Conservation (phyloP, 306 rosid species). For the Cicer chorassanicum region DNA sequence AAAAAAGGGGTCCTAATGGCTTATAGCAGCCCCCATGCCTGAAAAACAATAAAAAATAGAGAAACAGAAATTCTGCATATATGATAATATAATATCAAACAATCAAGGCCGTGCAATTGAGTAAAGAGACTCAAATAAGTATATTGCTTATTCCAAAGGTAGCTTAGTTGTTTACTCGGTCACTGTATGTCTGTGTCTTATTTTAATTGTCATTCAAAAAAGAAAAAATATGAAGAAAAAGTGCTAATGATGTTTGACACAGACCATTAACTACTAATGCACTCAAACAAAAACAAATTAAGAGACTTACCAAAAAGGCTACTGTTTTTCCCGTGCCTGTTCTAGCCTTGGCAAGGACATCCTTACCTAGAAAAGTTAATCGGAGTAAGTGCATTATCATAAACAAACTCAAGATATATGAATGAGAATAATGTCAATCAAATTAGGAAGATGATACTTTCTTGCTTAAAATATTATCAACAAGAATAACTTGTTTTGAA, state of each 20-base stretch:
- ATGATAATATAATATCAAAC: constrained; percentile 15
- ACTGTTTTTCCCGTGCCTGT: constrained; percentile 99
- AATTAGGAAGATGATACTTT: constrained; percentile 18
- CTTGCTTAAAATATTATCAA: constrained; percentile 6
- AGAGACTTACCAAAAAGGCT: constrained; percentile 84
- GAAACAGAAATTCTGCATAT: constrained; percentile 1
- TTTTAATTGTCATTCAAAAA: not conserved
- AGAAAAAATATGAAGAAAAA: constrained; percentile 10
- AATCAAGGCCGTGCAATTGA: constrained; percentile 2
- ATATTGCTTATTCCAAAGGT: not conserved
- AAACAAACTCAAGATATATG: constrained; percentile 33
- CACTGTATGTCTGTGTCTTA: not conserved
- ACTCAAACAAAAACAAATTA: not conserved
- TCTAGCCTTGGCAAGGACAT: constrained; percentile 95
- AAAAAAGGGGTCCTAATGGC: not conserved
- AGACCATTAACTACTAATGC: constrained; percentile 35
- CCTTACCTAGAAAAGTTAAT: constrained; percentile 73
- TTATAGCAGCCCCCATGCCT: constrained; percentile 3
- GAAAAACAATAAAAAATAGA: not conserved
- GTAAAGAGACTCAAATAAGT: constrained; percentile 26
- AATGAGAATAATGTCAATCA: constrained; percentile 20
- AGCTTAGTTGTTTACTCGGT: not conserved
- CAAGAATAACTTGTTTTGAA: constrained; percentile 24
- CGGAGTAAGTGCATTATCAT: constrained; percentile 38
- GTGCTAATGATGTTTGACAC: constrained; percentile 13